phyloP scores from a whole-genome alignment of 345 rosid species.

The Stellera chamaejasme region DNA sequence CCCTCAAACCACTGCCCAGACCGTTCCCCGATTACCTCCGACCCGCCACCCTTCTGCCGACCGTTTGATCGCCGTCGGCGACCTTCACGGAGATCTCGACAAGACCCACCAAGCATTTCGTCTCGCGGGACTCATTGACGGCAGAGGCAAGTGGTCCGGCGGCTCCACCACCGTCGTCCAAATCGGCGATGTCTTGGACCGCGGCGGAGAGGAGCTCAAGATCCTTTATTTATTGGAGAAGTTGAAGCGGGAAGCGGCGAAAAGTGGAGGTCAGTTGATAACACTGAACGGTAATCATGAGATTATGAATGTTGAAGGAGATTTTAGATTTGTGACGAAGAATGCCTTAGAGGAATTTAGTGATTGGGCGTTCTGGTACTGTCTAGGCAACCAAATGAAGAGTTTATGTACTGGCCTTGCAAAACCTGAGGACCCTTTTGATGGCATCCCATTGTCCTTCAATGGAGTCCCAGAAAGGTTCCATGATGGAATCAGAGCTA shows the following conservation, averaged over 20 bases:
- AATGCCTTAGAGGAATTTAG: slow-evolving; percentile 61
- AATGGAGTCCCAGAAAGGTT: slow-evolving; percentile 32
- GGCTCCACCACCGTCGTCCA: slow-evolving; percentile 75
- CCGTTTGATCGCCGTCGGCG: slow-evolving; percentile 81
- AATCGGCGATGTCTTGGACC: slow-evolving; percentile 82
- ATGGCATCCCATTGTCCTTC: slow-evolving; percentile 54
- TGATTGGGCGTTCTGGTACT: slow-evolving; percentile 74
- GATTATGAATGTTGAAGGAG: slow-evolving; percentile 84
- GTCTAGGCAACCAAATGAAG: slow-evolving; percentile 61
- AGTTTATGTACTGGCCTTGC: slow-evolving; percentile 41
- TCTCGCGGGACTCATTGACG: slow-evolving; percentile 70
- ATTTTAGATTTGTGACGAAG: slow-evolving; percentile 60
- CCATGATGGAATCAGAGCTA: slow-evolving; percentile 44
- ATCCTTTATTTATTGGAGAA: slow-evolving; percentile 76
- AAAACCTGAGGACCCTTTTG: slow-evolving; percentile 39
- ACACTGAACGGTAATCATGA: slow-evolving; percentile 95
- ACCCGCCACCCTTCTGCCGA: slow-evolving; percentile 42
- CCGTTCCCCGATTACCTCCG: slow-evolving; percentile 5
- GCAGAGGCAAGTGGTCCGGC: slow-evolving; percentile 54
- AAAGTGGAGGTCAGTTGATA: slow-evolving; percentile 51
- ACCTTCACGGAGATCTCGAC: slow-evolving; percentile 77
- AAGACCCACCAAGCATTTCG: slow-evolving; percentile 59
- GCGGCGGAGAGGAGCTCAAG: slow-evolving; percentile 79
- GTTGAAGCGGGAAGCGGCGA: slow-evolving; percentile 59
- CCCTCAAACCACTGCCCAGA: slow-evolving; percentile 6